Evolutionary conservation across 2,329 filamentous ascomycete genomes (phyloP).

Genomic region (Beauveria scarabaeidicola): DNA sequence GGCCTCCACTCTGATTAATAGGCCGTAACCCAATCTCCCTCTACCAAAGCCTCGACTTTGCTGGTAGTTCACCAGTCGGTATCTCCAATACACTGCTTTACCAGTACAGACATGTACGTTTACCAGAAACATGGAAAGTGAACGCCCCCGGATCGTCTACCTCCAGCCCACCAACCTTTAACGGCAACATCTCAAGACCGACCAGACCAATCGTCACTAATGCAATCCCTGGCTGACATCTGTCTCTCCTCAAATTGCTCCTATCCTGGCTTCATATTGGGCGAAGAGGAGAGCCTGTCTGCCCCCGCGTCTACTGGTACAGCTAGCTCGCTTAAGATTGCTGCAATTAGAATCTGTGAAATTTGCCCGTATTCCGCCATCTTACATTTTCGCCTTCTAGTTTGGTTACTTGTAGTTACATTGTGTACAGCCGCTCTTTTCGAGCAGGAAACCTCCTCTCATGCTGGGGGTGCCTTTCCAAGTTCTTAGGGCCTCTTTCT

Average conservation of each 20-base stretch:
- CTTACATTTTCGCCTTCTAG: constrained; percentile 1
- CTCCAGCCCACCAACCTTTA: too few relatives aligned
- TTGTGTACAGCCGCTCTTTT: constrained; percentile 3
- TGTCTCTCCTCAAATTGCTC: not conserved
- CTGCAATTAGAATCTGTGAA: constrained; percentile 1
- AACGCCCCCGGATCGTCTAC: too few relatives aligned
- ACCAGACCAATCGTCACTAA: not conserved
- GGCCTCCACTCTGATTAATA: not conserved
- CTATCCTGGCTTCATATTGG: not conserved
- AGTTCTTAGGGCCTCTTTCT: not conserved
- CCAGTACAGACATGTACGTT: too few relatives aligned
- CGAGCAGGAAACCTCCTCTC: not conserved
- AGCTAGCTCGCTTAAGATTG: constrained; percentile 2
- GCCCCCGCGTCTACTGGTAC: not conserved
- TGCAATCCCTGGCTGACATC: not conserved
- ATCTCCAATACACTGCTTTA: too few relatives aligned
- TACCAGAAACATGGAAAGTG: too few relatives aligned
- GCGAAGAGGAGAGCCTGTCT: not conserved
- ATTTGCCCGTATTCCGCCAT: constrained; percentile 2
- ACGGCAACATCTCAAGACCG: too few relatives aligned
- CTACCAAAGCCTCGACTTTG: not conserved
- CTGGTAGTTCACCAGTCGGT: too few relatives aligned
- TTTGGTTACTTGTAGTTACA: constrained; percentile 4
- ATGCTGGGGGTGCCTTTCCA: not conserved
- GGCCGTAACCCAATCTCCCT: not conserved